These are phyloP conservation scores for Fusarium nanum DNA, from an alignment of 2,329 filamentous ascomycete genomes.

Conservation along the genomic window DNA sequence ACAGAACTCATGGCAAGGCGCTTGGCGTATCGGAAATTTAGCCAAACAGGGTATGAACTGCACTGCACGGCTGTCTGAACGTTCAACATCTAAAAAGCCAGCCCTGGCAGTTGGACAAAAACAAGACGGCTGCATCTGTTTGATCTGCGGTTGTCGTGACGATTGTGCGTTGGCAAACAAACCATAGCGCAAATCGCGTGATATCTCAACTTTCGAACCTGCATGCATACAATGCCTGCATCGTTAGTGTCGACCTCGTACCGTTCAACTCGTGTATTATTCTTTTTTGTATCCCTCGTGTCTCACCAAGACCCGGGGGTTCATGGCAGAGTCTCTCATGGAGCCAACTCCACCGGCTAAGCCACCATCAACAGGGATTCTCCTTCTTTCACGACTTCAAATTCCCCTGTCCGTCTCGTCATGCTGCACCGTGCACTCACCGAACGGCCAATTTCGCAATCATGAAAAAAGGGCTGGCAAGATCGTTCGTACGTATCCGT, in stretches of 20 bases:
- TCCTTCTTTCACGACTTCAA: constrained; percentile 36
- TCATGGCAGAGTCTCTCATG: constrained; percentile 23
- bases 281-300: constrained; percentile 24
- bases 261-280: constrained; percentile 4
- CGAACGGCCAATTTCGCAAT: constrained; percentile 39
- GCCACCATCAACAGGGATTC: constrained; percentile 41
- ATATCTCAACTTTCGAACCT: constrained; percentile 15
- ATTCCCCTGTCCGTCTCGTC: constrained; percentile 30
- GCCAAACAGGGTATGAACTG: constrained; percentile 25
- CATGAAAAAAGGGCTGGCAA: constrained; percentile 32
- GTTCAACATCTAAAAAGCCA: constrained; percentile 17
- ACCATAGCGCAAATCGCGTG: constrained; percentile 6
- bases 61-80: constrained; percentile 22
- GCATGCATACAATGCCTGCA: constrained; percentile 24
- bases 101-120: constrained; percentile 12
- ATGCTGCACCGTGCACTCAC: constrained; percentile 31
- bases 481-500: constrained; percentile 17
- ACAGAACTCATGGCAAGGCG: constrained; percentile 17
- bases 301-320: constrained; percentile 30
- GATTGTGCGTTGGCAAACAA: constrained; percentile 30
- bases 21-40: constrained; percentile 42
- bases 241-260: constrained; percentile 3
- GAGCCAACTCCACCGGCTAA: constrained; percentile 29
- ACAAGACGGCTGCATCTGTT: constrained; percentile 8
- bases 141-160: constrained; percentile 41